phyloP scores from a whole-genome alignment of 208 protist species.

The Trypanosoma caninum region DNA sequence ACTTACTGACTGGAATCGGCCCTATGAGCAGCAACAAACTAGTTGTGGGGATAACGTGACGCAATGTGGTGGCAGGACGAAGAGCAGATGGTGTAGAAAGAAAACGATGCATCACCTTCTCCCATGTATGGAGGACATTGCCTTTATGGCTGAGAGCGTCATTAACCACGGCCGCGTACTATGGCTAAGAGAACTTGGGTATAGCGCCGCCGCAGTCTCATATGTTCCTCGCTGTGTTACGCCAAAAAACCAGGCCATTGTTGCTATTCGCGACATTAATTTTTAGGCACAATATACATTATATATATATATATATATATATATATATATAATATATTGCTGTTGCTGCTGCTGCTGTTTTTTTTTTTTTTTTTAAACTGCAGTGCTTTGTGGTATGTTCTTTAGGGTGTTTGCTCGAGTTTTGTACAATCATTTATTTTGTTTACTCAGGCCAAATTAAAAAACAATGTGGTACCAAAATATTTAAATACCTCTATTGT shows the following conservation, averaged over 20 bases:
- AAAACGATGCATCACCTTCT: slow-evolving; percentile 38
- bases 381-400: not conserved
- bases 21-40: slow-evolving; percentile 10
- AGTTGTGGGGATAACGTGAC: not conserved
- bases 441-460: no score
- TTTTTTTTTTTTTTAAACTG: not conserved
- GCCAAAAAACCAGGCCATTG: slow-evolving; percentile 78
- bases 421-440: no score
- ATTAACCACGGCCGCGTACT: slow-evolving; percentile 63
- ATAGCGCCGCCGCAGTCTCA: slow-evolving; percentile 39
- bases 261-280: slow-evolving; percentile 30
- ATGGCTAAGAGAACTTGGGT: slow-evolving; percentile 52
- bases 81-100: not conserved
- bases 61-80: not conserved
- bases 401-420: not conserved
- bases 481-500: no score
- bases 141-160: slow-evolving; percentile 41
- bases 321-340: not conserved
- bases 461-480: no score
- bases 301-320: no score
- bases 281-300: no score
- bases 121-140: slow-evolving; percentile 45
- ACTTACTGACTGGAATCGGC: slow-evolving; percentile 72
- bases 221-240: slow-evolving; percentile 76
- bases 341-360: not conserved